Evolutionary conservation across 1,139 yeast species (phyloP).

Genomic region (Saccharomyces hybrid): DNA sequence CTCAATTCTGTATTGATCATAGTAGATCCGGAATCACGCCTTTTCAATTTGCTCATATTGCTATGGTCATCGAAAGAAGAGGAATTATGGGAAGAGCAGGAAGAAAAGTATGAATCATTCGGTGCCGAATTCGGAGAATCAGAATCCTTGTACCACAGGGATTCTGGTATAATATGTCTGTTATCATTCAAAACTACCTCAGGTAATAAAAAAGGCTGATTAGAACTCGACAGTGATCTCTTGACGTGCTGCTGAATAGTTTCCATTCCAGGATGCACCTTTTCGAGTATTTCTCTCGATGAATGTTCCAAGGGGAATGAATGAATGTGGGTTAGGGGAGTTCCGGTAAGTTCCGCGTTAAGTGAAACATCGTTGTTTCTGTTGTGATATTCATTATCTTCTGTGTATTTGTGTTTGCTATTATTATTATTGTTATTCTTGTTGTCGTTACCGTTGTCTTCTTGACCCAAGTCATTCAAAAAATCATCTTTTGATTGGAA

Average conservation of each 20-base stretch:
- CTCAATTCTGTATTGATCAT: slow-evolving; percentile 57
- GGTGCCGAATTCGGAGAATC: slow-evolving; percentile 45
- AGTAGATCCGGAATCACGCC: slow-evolving; percentile 48
- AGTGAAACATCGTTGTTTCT: background rate
- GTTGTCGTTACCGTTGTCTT: background rate
- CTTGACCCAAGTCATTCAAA: slow-evolving; percentile 10
- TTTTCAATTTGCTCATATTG: slow-evolving; percentile 1
- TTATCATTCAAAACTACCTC: slow-evolving; percentile 87
- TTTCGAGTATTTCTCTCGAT: background rate
- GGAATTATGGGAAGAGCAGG: slow-evolving; percentile 6
- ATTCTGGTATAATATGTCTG: slow-evolving; percentile 79
- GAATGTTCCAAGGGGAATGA: slow-evolving; percentile 12
- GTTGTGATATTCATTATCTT: background rate
- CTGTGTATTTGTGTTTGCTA: background rate
- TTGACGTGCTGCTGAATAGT: background rate
- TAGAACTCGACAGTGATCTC: background rate
- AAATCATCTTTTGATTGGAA: slow-evolving; percentile 25
- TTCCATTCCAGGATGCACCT: background rate
- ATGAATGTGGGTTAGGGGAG: slow-evolving; percentile 18
- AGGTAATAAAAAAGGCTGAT: slow-evolving; percentile 40
- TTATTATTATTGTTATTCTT: slow-evolving; percentile 3
- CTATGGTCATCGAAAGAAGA: background rate
- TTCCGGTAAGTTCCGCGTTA: slow-evolving; percentile 4
- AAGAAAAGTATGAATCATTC: slow-evolving; percentile 24
- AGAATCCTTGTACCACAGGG: slow-evolving; percentile 59